Evolutionary conservation across 2,329 filamentous ascomycete species (phyloP), one percentile per base, ranked within the genome.

Genomic region (Eutypella sp.): DNA sequence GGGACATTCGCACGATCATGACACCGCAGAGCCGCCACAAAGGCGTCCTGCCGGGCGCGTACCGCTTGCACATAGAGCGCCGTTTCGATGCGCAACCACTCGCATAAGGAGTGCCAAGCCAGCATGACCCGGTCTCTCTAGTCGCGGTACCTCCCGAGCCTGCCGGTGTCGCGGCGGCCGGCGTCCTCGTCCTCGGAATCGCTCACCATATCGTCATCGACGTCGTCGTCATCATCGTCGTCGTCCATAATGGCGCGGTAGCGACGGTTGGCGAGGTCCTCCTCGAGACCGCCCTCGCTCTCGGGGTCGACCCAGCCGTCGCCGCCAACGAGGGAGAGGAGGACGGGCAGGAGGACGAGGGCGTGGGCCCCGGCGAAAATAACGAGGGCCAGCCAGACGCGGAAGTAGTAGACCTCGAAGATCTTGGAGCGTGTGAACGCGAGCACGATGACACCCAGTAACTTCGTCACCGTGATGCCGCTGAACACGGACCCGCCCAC

Each of bases 391-490:
- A 96, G 73, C 93, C 93, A 99, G 37, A 99, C 87, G 37, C 93
- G 81, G 76, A 99, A 99, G 69, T 99, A 99, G 70, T 99, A 99
- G 47, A 99, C 89, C 72, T 99, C 95, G 59, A 99, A 99, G 61
- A 99, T 99, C 79, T 97, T 99, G 66, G 89, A 95, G 42, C 88
- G 76, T 7, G 93, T 99, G 61, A 96, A 99, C 0, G 93, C 93
- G 18, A 99, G 74, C 29, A 99, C 93, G 39, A 79, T 85, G 1
- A 99, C 92, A 3, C 93, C 93, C 2, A 99, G 73, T 1, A 99
- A 77, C 68, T 99, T 99, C 2, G 93, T 99, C 43, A 99, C 76
- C 0, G 92, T 97, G 64, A 99, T 99, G 2, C 93, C 93, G 25
- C 87, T 95, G 61, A 99, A 95, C 11, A 99, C 95, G 39, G 87